Evolutionary conservation across 495 filamentous ascomycete species (phyloP), one percentile per base, ranked within the genome.

Genomic region (Rostrohypoxylon terebratum): DNA sequence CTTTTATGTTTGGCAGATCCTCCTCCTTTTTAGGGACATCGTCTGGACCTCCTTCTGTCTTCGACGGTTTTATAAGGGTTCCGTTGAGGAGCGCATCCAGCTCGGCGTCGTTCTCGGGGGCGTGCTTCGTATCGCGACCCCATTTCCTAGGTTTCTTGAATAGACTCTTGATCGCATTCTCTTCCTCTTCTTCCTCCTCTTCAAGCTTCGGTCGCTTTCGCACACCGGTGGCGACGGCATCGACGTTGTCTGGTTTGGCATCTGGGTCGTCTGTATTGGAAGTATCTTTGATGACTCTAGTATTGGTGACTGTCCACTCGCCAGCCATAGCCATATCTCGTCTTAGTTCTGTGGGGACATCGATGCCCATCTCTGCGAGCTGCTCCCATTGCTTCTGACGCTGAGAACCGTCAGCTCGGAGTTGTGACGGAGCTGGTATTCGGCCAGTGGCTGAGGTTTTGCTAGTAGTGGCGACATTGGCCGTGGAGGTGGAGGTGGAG

Each of bases 271-370:
- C 71, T 14, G 76, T 18, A 20, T 59, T 60, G 38, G 68, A 63
- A 33, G 44, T 40, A 38, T 76, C 59, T 14, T 73, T 42, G 25
- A 85, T 74, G 14, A 83, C 75, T 66, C 81, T 79, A 76, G 90
- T 87, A 2, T 87, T 85, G 0, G 92, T 87, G 6, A 90, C 91
- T 74, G 92, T 86, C 96, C 96, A 99, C 50, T 96, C 92, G 20
- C 96, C 93, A n/a, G 90, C 90, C 83, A 97, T 86, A 4, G 94
- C 94, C 89, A 97, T 90, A 61, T 94, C 91, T 6, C 84, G 80
- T 58, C 93, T 83, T 71, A 90, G 89, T 73, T 95, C 91, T 31
- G 94, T 90, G 10, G 96, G 96, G 36, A 98, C 88, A 16, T 87
- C 87, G 47, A 99, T 88, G 0, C 96, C 96, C 86, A 99, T 87